Evolutionary conservation across 129 eudicot species (phyloP).

Genomic region (Helichrysum umbraculigerum): DNA sequence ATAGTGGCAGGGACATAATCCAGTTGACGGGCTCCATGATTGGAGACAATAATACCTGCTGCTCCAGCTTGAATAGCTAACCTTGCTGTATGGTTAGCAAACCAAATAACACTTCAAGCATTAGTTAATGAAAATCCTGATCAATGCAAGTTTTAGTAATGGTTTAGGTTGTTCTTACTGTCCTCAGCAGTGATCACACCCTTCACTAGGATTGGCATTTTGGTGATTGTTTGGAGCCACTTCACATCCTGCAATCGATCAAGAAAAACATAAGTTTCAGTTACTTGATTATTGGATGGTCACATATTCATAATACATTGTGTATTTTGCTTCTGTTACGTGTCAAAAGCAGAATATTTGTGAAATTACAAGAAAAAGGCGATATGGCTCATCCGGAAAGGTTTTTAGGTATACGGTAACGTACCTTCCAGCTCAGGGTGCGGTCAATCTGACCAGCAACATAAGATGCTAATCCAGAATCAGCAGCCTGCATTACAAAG

Average conservation of each 20-base stretch:
- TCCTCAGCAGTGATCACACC: slow-evolving; percentile 98
- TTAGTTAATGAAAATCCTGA: background rate
- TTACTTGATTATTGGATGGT: background rate
- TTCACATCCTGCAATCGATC: slow-evolving; percentile 62
- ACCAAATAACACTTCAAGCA: background rate
- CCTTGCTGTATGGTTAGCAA: slow-evolving; percentile 45
- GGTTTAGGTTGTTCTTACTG: slow-evolving; percentile 49
- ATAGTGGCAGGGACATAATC: slow-evolving; percentile 85
- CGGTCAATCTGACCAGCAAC: slow-evolving; percentile 98
- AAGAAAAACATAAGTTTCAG: background rate
- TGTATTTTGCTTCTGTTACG: background rate
- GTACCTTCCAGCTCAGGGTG: slow-evolving; percentile 93
- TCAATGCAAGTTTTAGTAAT: background rate
- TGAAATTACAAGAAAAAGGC: background rate
- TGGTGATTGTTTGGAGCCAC: slow-evolving; percentile 95
- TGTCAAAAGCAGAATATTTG: background rate
- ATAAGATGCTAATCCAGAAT: slow-evolving; percentile 89
- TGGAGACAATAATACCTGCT: slow-evolving; percentile 78
- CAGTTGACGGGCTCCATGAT: slow-evolving; percentile 81
- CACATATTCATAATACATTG: background rate
- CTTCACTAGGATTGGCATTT: slow-evolving; percentile 88
- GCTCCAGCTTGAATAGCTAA: slow-evolving; percentile 71
- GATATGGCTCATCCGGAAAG: background rate
- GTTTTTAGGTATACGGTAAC: background rate
- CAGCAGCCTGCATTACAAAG: slow-evolving; percentile 59